These are phyloP conservation scores for Solanum sparsipilum DNA, from an alignment of 257 asterid genomes.

Conservation along the genomic window DNA sequence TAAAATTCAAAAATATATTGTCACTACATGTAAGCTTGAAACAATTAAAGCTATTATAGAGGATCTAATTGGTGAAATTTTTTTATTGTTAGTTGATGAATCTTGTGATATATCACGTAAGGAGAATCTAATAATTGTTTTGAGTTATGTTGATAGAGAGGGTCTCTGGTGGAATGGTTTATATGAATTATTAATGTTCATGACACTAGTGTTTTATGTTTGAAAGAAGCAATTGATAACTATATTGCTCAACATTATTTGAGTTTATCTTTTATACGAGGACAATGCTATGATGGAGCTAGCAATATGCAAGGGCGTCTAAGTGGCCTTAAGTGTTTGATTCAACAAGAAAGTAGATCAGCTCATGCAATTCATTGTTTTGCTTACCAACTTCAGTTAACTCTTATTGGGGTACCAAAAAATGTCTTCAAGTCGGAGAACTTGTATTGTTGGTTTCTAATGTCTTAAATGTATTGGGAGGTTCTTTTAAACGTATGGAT, in stretches of 20 bases:
- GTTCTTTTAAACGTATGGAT: background rate
- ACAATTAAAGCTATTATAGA: no score
- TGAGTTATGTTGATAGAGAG: background rate
- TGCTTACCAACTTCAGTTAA: background rate
- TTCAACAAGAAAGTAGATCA: background rate
- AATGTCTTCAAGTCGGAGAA: background rate
- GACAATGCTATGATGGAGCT: background rate
- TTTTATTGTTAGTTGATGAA: background rate
- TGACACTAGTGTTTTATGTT: background rate
- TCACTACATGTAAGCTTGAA: background rate
- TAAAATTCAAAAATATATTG: background rate
- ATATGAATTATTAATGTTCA: background rate
- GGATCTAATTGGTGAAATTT: background rate
- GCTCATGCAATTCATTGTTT: background rate
- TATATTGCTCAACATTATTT: background rate
- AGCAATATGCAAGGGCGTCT: background rate
- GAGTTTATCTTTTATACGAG: background rate
- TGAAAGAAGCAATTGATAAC: background rate
- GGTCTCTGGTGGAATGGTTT: background rate
- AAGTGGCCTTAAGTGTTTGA: background rate
- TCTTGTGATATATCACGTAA: background rate
- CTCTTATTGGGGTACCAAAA: background rate
- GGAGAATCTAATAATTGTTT: background rate
- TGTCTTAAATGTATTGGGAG: background rate
- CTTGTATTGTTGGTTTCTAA: background rate